Evolutionary conservation across 2,329 filamentous ascomycete genomes (phyloP).

Genomic region (Xylariaceae sp.): DNA sequence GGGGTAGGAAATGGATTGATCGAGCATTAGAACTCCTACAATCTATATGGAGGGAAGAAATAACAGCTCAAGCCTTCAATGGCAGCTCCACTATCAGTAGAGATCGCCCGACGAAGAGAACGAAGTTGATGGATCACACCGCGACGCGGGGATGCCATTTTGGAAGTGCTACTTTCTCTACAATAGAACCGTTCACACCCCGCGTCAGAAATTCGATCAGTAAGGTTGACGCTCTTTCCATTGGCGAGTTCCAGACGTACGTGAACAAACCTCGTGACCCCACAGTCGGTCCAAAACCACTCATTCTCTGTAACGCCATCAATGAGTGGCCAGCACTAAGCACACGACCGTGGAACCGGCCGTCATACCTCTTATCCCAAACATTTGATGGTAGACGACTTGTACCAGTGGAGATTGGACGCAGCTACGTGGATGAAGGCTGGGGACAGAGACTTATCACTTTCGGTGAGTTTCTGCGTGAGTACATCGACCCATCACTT

Average conservation of each 20-base stretch:
- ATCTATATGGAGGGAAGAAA: conserved; percentile 14
- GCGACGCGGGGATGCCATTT: background rate
- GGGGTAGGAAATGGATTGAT: conserved; percentile 60
- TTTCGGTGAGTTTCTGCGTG: conserved; percentile 72
- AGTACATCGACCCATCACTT: conserved; percentile 57
- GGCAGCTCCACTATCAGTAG: background rate
- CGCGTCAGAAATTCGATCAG: conserved; percentile 49
- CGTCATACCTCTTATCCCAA: conserved; percentile 72
- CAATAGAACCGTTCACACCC: conserved; percentile 49
- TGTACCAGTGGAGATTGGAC: conserved; percentile 84
- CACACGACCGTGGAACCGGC: conserved; percentile 71
- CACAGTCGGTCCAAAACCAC: conserved; percentile 56
- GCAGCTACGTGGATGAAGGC: conserved; percentile 82
- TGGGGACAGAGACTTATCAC: conserved; percentile 85
- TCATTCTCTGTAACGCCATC: conserved; percentile 72
- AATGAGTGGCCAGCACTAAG: conserved; percentile 79
- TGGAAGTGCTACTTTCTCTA: conserved; percentile 39
- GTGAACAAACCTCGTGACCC: conserved; percentile 53
- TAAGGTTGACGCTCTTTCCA: conserved; percentile 52
- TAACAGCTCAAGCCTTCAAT: background rate
- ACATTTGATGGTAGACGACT: conserved; percentile 80
- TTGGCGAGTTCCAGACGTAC: conserved; percentile 67
- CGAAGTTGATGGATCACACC: conserved; percentile 15
- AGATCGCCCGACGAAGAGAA: conserved; percentile 28
- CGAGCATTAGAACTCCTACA: conserved; percentile 52